Conservation (phyloP, 352 stramenopile genomes). For the Plasmopara viticola region DNA sequence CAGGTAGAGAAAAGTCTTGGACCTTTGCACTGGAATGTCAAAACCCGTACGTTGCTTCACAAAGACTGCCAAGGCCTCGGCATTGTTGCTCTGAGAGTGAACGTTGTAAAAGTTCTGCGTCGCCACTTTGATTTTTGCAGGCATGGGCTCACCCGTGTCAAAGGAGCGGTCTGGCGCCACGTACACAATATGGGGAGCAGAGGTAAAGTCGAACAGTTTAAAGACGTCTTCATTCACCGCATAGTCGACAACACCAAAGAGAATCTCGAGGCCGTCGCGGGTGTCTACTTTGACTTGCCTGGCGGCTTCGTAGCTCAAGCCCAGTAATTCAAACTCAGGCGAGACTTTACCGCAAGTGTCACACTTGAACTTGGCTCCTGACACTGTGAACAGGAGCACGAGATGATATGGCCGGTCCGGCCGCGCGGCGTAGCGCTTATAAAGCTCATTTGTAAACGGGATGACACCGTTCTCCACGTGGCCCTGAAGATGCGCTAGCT, state of each 20-base stretch:
- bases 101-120: conserved; percentile 70
- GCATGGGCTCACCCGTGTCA: conserved; percentile 42
- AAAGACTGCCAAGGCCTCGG: conserved; percentile 61
- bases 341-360: conserved; percentile 65
- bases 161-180: conserved; percentile 50
- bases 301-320: conserved; percentile 51
- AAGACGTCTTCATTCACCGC: conserved; percentile 63
- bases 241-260: conserved; percentile 77
- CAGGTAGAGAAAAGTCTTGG: conserved; percentile 63
- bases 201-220: conserved; percentile 71
- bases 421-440: conserved; percentile 46
- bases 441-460: conserved; percentile 48
- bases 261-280: conserved; percentile 66
- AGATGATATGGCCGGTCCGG: conserved; percentile 78
- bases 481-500: conserved; percentile 49
- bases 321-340: conserved; percentile 60
- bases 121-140: conserved; percentile 47
- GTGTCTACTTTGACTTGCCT: conserved; percentile 73
- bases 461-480: conserved; percentile 55
- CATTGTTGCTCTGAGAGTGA: conserved; percentile 66
- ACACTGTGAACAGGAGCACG: conserved; percentile 73
- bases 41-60: conserved; percentile 81
- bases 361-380: conserved; percentile 66
- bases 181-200: conserved; percentile 72
- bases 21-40: conserved; percentile 62